Conservation (phyloP, 83 land plant species). For the Diphasiastrum complanatum region DNA sequence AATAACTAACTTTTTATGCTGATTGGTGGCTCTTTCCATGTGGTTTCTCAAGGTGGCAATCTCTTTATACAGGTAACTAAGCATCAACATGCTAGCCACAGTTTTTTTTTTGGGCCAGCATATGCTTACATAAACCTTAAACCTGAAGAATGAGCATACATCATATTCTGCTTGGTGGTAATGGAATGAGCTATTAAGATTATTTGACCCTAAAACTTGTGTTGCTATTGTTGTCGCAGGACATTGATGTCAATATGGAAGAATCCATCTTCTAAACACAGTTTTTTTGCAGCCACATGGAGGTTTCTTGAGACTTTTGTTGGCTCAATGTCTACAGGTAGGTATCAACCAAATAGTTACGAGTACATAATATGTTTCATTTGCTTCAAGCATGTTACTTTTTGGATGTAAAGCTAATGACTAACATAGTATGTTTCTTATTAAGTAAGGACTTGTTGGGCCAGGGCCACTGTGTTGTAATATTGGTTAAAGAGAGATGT, state of each 20-base stretch:
- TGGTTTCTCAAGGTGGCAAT: conserved; percentile 61
- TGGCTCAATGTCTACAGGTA: conserved; percentile 93
- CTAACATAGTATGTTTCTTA: too few relatives aligned
- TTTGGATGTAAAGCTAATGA: too few relatives aligned
- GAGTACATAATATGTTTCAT: too few relatives aligned
- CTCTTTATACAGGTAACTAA: conserved; percentile 75
- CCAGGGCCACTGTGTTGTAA: too few relatives aligned
- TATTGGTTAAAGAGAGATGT: too few relatives aligned
- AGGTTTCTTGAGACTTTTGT: conserved; percentile 86
- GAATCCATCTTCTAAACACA: conserved; percentile 49
- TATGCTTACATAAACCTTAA: not conserved
- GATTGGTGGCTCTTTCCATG: conserved; percentile 3
- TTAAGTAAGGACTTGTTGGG: too few relatives aligned
- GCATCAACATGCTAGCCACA: not conserved
- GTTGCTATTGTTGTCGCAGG: conserved; percentile 34
- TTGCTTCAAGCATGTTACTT: too few relatives aligned
- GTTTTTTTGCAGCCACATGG: conserved; percentile 48
- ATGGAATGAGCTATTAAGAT: too few relatives aligned
- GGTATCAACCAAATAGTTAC: too few relatives aligned
- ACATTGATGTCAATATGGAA: conserved; percentile 66
- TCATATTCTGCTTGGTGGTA: too few relatives aligned
- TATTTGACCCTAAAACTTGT: not conserved
- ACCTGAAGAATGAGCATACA: not conserved
- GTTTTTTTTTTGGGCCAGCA: not conserved
- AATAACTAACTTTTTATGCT: not conserved